Conservation (phyloP, 1,284 basidiomycete genomes). For the Leccinum glutinopallens region DNA sequence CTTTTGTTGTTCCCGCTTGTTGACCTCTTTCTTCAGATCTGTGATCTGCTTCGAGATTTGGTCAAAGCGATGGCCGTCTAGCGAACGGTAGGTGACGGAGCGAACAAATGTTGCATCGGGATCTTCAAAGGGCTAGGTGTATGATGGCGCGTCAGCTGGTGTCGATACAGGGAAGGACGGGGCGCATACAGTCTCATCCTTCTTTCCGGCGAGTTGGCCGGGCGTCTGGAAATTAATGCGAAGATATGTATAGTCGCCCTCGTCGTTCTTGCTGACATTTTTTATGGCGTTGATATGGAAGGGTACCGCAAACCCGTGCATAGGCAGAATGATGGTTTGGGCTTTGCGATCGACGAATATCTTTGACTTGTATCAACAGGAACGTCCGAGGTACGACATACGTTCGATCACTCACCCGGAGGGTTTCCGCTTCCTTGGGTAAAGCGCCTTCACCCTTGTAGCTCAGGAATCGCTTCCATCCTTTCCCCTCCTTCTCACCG, state of each 20-base stretch:
- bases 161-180: not conserved
- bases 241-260: slow-evolving; percentile 92
- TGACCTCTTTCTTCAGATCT: slow-evolving; percentile 94
- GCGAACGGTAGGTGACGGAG: slow-evolving; percentile 91
- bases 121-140: slow-evolving; percentile 88
- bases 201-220: slow-evolving; percentile 96
- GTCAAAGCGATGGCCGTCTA: slow-evolving; percentile 88
- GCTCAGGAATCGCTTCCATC: slow-evolving; percentile 95
- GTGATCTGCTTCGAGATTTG: slow-evolving; percentile 91
- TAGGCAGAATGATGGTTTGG: slow-evolving; percentile 88
- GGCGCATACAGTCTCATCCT: slow-evolving; percentile 87
- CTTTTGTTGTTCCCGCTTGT: slow-evolving; percentile 96
- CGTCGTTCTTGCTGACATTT: slow-evolving; percentile 97
- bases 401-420: slow-evolving; percentile 58
- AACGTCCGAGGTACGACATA: not conserved
- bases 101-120: slow-evolving; percentile 97
- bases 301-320: slow-evolving; percentile 94
- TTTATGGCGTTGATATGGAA: slow-evolving; percentile 99
- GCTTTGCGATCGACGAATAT: slow-evolving; percentile 91
- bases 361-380: slow-evolving; percentile 44
- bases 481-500: slow-evolving; percentile 85
- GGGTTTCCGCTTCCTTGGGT: slow-evolving; percentile 75
- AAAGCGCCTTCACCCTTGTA: slow-evolving; percentile 94
- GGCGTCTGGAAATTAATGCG: slow-evolving; percentile 99
- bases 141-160: slow-evolving; percentile 11